Evolutionary conservation across 371 early-diverging fungal genomes (phyloP).

Genomic region (Mortierella sp.): DNA sequence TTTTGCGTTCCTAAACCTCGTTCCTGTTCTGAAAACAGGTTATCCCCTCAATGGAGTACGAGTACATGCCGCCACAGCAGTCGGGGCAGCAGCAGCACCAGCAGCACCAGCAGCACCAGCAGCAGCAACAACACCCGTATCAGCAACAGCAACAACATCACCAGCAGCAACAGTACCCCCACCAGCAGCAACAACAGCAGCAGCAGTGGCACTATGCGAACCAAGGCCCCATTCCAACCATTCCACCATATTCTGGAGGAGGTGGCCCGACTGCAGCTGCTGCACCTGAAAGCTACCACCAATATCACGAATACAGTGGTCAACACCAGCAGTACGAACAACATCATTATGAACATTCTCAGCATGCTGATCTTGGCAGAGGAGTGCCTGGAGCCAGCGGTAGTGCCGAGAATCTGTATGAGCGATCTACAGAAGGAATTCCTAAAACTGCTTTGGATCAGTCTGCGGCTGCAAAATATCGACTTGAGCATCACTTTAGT

Average conservation of each 20-base stretch:
- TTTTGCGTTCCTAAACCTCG: background rate
- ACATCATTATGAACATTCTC: constrained; percentile 19
- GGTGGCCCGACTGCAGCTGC: constrained; percentile 13
- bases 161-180: constrained; percentile 23
- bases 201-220: constrained; percentile 37
- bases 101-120: constrained; percentile 25
- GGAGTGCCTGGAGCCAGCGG: constrained; percentile 20
- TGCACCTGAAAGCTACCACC: background rate
- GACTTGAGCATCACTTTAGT: constrained; percentile 92
- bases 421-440: constrained; percentile 76
- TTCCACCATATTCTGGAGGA: constrained; percentile 26
- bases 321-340: constrained; percentile 16
- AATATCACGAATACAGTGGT: constrained; percentile 20
- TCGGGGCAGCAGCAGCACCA: constrained; percentile 28
- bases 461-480: constrained; percentile 89
- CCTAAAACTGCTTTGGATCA: constrained; percentile 86
- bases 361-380: constrained; percentile 10
- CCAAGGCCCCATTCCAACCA: constrained; percentile 15
- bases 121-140: constrained; percentile 18
- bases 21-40: background rate
- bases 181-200: constrained; percentile 12
- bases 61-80: constrained; percentile 35
- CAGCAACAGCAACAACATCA: constrained; percentile 23
- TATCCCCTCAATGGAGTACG: constrained; percentile 33
- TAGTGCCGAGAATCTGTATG: constrained; percentile 47